phyloP scores from a whole-genome alignment of 2,329 filamentous ascomycete species.

The Trichophyton verrucosum region DNA sequence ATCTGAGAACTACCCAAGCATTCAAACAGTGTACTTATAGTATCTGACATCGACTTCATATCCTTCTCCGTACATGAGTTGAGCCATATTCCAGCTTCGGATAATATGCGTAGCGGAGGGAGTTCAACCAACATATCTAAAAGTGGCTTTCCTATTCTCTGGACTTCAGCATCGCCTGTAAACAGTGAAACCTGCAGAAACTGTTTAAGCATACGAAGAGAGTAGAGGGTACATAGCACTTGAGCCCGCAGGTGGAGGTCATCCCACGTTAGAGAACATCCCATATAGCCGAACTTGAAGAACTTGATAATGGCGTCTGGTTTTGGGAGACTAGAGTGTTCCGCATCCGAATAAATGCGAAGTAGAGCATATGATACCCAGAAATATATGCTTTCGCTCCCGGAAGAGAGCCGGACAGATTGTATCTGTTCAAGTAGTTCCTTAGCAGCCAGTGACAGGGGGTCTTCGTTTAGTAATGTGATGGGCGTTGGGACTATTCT shows the following conservation, averaged over 20 bases:
- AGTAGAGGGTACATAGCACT: conserved; percentile 49
- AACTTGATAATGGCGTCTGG: conserved; percentile 19
- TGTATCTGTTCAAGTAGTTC: conserved; percentile 18
- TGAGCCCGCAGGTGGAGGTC: conserved; percentile 51
- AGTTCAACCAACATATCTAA: conserved; percentile 11
- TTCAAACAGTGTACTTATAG: not conserved
- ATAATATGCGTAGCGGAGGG: conserved; percentile 14
- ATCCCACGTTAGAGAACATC: conserved; percentile 41
- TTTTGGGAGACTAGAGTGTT: conserved; percentile 11
- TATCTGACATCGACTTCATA: not conserved
- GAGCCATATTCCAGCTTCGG: conserved; percentile 1
- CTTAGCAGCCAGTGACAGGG: conserved; percentile 13
- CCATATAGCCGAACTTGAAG: conserved; percentile 20
- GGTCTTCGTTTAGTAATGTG: conserved; percentile 16
- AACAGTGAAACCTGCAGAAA: conserved; percentile 29
- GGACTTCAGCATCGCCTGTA: not conserved
- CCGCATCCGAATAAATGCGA: conserved; percentile 19
- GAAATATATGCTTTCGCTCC: conserved; percentile 11
- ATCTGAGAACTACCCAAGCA: not conserved
- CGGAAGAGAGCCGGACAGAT: conserved; percentile 12
- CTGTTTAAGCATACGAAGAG: conserved; percentile 48
- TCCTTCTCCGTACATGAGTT: not conserved
- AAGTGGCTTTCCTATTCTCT: conserved; percentile 4
- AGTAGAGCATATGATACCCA: conserved; percentile 28
- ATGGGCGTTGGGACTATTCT: conserved; percentile 24